Percentiles rank a stretch among this genome's conserved stretches.
phyloP scores from a whole-genome alignment of 2,329 filamentous ascomycete species.

The Eurotiales sp. region DNA sequence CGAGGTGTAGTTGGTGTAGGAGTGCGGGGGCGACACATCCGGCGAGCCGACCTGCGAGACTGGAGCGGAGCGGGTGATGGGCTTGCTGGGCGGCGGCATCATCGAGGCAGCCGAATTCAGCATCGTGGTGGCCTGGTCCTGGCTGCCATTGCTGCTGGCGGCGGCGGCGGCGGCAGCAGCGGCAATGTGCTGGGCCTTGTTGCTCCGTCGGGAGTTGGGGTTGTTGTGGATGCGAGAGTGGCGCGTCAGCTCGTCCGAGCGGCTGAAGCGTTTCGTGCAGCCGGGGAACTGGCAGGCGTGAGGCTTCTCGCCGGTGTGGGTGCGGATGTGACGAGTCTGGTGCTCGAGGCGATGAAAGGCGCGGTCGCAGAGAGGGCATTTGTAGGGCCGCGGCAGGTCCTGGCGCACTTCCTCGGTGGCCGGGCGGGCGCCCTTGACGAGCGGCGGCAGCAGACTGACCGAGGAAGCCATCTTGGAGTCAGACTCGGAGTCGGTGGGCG shows the following conservation, averaged over 20 bases:
- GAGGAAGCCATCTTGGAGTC: constrained; percentile 41
- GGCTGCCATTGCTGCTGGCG: no score
- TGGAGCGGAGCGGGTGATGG: constrained; percentile 83
- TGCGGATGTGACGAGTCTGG: constrained; percentile 87
- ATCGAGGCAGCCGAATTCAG: constrained; percentile 54
- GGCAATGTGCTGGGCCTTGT: constrained; percentile 70
- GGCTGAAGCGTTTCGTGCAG: constrained; percentile 95
- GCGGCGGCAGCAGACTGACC: constrained; percentile 42
- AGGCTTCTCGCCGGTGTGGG: constrained; percentile 96
- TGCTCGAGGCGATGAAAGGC: constrained; percentile 97
- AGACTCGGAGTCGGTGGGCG: constrained; percentile 14
- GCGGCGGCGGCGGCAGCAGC: constrained; percentile 54
- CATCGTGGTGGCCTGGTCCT: constrained; percentile 49
- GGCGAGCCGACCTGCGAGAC: constrained; percentile 84
- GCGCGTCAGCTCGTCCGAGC: constrained; percentile 92
- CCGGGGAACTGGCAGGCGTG: constrained; percentile 93
- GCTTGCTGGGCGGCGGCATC: constrained; percentile 75
- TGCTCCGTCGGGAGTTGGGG: constrained; percentile 89
- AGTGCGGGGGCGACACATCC: constrained; percentile 92
- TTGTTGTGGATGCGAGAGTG: constrained; percentile 99
- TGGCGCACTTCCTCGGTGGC: constrained; percentile 59
- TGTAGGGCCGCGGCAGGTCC: constrained; percentile 94
- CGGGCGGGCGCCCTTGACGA: constrained; percentile 48
- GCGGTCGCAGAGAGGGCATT: constrained; percentile 97
- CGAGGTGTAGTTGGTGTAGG: constrained; percentile 62